Percentiles rank a stretch among this genome's conserved stretches.
phyloP scores from a whole-genome alignment of 176 grass and related monocot genomes.

The Poa pratensis region DNA sequence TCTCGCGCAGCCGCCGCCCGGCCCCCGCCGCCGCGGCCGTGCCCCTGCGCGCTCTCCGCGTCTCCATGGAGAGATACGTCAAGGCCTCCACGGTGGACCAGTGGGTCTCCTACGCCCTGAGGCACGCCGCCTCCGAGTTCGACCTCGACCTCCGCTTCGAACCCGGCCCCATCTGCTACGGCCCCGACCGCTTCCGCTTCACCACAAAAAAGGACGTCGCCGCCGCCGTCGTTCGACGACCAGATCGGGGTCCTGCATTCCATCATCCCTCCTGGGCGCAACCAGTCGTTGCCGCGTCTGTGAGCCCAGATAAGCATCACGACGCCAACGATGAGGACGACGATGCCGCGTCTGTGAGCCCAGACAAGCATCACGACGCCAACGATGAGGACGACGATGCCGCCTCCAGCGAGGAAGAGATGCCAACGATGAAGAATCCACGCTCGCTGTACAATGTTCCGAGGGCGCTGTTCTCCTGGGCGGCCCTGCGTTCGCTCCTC shows the following conservation, averaged over 20 bases:
- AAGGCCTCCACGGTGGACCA: background rate
- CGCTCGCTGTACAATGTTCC: background rate
- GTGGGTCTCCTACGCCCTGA: background rate
- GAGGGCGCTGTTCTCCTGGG: background rate
- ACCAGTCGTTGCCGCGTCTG: no score
- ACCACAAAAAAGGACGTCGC: background rate
- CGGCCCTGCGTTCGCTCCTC: background rate
- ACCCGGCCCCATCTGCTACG: background rate
- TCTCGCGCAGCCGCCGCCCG: background rate
- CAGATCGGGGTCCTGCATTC: background rate
- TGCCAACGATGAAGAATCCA: background rate
- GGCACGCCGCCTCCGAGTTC: background rate
- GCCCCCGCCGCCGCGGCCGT: background rate
- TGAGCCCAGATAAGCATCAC: background rate
- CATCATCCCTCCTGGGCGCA: no score
- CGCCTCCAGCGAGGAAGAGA: background rate
- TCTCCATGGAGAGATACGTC: background rate
- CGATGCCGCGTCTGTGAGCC: background rate
- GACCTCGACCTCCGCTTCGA: background rate
- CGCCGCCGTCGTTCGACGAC: background rate
- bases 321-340: background rate
- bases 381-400: background rate
- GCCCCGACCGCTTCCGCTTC: background rate
- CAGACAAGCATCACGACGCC: background rate
- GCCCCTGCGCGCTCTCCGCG: background rate